Conservation (phyloP, 176 grass and related monocot genomes). For the Bromus sterilis region DNA sequence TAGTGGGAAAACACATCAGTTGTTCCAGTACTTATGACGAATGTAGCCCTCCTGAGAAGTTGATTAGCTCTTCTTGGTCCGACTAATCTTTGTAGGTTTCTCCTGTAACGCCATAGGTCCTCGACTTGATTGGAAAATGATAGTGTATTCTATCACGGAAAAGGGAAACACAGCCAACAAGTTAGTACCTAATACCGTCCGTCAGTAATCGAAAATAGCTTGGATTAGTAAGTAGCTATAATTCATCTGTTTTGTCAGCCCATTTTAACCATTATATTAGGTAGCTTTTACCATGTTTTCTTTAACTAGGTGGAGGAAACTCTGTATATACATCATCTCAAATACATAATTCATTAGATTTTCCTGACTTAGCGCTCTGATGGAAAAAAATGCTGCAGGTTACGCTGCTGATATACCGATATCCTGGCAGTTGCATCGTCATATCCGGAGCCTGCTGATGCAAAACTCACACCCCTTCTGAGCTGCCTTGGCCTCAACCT, state of each 20-base stretch:
- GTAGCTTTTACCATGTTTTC: not conserved
- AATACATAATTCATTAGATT: not conserved
- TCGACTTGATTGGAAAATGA: conserved; percentile 55
- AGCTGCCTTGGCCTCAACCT: conserved; percentile 33
- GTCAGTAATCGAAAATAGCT: not conserved
- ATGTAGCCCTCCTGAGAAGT: conserved; percentile 36
- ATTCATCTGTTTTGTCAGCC: not conserved
- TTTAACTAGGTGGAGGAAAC: not conserved
- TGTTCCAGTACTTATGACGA: conserved; percentile 51
- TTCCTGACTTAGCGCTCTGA: not conserved
- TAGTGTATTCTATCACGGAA: conserved; percentile 31
- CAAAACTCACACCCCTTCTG: conserved; percentile 46
- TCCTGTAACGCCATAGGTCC: conserved; percentile 44
- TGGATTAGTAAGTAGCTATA: not conserved
- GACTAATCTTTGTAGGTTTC: conserved; percentile 25
- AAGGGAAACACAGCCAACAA: not conserved
- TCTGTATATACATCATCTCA: not conserved
- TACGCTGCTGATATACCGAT: conserved; percentile 31
- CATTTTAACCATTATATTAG: not conserved
- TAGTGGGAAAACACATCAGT: conserved; percentile 41
- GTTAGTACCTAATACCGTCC: not conserved
- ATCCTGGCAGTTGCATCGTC: conserved; percentile 46
- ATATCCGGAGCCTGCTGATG: conserved; percentile 60
- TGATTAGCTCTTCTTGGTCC: conserved; percentile 34
- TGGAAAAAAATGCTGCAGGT: not conserved